phyloP scores from a whole-genome alignment of 1,284 basidiomycete species.

The Apiotrichum mycotoxinovorans region DNA sequence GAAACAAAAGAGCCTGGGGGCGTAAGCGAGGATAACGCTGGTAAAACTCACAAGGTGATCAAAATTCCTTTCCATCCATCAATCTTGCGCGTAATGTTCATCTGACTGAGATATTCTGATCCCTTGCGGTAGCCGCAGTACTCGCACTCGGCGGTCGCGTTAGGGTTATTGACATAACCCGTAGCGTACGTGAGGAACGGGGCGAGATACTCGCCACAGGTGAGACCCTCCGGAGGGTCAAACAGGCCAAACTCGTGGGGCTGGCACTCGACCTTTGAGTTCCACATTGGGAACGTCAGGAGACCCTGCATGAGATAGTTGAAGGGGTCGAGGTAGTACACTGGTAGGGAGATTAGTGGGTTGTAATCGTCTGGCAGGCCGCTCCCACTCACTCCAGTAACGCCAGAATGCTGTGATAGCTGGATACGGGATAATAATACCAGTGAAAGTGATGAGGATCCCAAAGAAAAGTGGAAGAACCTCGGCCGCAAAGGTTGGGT shows the following conservation, averaged over 20 bases:
- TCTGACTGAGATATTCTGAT: slow-evolving; percentile 34
- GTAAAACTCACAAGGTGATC: slow-evolving; percentile 22
- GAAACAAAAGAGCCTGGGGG: slow-evolving; percentile 19
- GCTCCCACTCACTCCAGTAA: slow-evolving; percentile 22
- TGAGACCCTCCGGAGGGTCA: slow-evolving; percentile 40
- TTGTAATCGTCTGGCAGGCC: neutral
- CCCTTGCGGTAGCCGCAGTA: slow-evolving; percentile 41
- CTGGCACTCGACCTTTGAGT: slow-evolving; percentile 36
- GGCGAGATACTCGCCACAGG: slow-evolving; percentile 39
- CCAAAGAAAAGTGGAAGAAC: slow-evolving; percentile 21
- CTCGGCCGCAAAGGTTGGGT: slow-evolving; percentile 35
- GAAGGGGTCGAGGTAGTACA: slow-evolving; percentile 42
- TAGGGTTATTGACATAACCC: slow-evolving; percentile 38
- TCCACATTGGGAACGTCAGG: slow-evolving; percentile 29
- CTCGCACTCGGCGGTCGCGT: slow-evolving; percentile 32
- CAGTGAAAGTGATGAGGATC: slow-evolving; percentile 31
- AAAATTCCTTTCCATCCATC: slow-evolving; percentile 40
- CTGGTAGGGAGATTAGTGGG: neutral
- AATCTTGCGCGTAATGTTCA: slow-evolving; percentile 32
- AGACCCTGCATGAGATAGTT: slow-evolving; percentile 39
- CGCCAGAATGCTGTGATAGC: slow-evolving; percentile 37
- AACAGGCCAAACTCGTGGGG: slow-evolving; percentile 39
- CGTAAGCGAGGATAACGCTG: neutral
- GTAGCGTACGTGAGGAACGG: slow-evolving; percentile 25
- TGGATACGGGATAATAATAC: slow-evolving; percentile 34